Percentiles rank a stretch among this genome's conserved stretches.
Conservation (phyloP, 148 eudicot species). For the Silene uniflora region DNA sequence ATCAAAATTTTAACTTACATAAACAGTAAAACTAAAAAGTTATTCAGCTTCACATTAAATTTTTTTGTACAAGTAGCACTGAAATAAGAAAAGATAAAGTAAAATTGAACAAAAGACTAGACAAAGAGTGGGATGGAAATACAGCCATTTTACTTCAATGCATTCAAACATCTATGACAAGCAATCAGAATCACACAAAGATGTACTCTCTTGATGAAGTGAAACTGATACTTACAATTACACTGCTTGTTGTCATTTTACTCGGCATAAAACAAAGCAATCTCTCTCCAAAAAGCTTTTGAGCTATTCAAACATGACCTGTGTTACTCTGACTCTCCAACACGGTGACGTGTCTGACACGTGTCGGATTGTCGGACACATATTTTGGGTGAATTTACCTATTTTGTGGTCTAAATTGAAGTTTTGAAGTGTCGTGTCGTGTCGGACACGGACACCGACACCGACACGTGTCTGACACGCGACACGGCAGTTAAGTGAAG, state of each 20-base stretch:
- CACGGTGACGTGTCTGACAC: too few species aligned
- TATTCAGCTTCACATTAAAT: background rate
- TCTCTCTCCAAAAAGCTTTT: background rate
- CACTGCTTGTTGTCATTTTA: background rate
- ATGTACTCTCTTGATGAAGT: background rate
- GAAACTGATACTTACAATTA: background rate
- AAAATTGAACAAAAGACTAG: background rate
- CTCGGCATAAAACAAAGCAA: background rate
- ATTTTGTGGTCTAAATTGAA: too few species aligned
- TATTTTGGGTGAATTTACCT: too few species aligned
- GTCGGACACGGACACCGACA: too few species aligned
- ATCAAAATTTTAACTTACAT: background rate
- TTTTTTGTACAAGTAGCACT: background rate
- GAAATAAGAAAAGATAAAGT: background rate
- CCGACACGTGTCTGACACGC: too few species aligned
- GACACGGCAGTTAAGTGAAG: too few species aligned
- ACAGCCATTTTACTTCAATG: background rate
- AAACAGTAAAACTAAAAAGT: background rate
- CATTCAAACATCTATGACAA: background rate
- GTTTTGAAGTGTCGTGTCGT: too few species aligned
- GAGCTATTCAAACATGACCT: too few species aligned
- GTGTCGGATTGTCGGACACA: too few species aligned
- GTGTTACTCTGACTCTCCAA: too few species aligned
- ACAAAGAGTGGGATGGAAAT: background rate
- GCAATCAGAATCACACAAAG: background rate